These are phyloP conservation scores for Chaetomium fimeti DNA, from an alignment of 495 filamentous ascomycete species.

Conservation along the genomic window DNA sequence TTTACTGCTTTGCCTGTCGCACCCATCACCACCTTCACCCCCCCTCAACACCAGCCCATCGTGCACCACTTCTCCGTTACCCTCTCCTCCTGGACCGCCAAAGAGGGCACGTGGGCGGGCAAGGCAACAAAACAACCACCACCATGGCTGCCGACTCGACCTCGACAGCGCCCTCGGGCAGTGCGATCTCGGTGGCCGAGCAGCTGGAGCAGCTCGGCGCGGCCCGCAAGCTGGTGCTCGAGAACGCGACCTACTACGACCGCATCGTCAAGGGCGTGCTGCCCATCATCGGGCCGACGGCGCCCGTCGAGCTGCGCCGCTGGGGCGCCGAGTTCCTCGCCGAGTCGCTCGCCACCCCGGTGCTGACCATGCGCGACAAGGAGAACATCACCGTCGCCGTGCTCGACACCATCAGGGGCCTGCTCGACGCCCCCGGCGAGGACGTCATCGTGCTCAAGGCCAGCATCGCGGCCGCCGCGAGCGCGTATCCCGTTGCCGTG, in stretches of 20 bases:
- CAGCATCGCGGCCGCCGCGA: constrained; percentile 79
- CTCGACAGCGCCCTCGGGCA: constrained; percentile 18
- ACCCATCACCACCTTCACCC: neutral
- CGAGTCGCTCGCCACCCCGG: constrained; percentile 89
- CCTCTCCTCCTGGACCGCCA: neutral
- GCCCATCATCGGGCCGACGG: constrained; percentile 76
- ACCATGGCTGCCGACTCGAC: constrained; percentile 19
- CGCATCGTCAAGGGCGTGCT: constrained; percentile 87
- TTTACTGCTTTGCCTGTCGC: constrained; percentile 5
- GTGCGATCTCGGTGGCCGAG: constrained; percentile 59
- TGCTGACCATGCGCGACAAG: constrained; percentile 69
- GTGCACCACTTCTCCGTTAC: neutral
- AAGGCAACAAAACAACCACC: neutral
- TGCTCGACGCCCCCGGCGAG: constrained; percentile 68
- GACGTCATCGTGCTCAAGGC: constrained; percentile 77
- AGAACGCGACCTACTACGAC: constrained; percentile 78
- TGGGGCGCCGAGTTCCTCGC: constrained; percentile 97
- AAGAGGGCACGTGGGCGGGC: neutral
- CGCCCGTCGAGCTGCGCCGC: constrained; percentile 76
- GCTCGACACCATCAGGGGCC: constrained; percentile 68
- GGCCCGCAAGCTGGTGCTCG: constrained; percentile 82
- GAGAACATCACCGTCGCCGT: constrained; percentile 68
- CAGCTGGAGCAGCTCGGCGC: constrained; percentile 81
- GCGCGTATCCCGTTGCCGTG: constrained; percentile 87
- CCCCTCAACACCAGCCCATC: neutral